Base-by-base conservation (phyloP, 2,329 filamentous ascomycete species). In the Plenodomus lindquistii region DNA sequence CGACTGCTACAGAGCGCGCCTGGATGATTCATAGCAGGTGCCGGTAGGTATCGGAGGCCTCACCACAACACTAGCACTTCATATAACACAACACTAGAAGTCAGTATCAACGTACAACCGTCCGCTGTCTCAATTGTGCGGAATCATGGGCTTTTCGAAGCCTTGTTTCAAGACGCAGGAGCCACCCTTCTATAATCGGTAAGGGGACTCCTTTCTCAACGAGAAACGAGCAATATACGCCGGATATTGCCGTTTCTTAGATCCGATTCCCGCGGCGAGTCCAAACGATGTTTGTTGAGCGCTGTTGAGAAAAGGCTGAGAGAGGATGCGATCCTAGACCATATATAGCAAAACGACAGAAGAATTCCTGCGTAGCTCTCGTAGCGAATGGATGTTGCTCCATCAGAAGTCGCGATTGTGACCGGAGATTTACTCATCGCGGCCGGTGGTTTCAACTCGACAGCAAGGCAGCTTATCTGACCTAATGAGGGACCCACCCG, bases 21-120 rank as follows among this genome's bases (percentile, higher is more conserved):
- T n/a, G n/a, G 11, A 66, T 59, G 38, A 63, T 67, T 64, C 37
- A 63, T 67, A 34, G 61, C 53, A 22, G 65, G 65, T 16, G 60
- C 62, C 85, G 87, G 88, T 53, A 92, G 87, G 88, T 53, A 92
- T 93, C 85, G 88, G 88, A 44, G 89, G 89, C 27, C 75, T 92
- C 29, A 82, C 86, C 46, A 81, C 79, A 31, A 87, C 88, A 7
- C 79, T 92, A 35, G 82, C 87, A 13, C 79, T 92, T 24, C 87
- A 88, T 24, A 87, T 86, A 67, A 84, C 85, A 65, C 73, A 6
- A 73, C 73, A 6, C 64, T 78, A 5, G 75, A 76, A 5, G 75
- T 77, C 0, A 75, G 75, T 3, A 78, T 79, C 59, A 78, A 78
- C 42, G 70, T 78, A 2, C 76, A 78, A 46, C 75, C 75, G 0